phyloP scores from a whole-genome alignment of 2,329 filamentous ascomycete species.

The Ophiocordyceps polyrhachis-furcata region DNA sequence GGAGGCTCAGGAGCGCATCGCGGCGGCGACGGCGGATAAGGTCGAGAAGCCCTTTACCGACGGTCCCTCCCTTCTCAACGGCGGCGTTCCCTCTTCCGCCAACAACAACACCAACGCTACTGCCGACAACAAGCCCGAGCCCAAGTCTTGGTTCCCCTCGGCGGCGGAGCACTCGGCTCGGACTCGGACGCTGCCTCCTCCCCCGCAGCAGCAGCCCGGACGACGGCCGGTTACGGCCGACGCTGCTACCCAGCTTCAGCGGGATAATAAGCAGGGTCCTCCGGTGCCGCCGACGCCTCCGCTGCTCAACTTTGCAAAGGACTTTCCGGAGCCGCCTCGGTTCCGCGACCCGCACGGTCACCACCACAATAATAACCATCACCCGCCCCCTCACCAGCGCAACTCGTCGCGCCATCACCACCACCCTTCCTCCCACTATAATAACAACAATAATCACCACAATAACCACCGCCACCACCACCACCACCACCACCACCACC shows the following conservation, averaged over 20 bases:
- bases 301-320: slow-evolving; percentile 44
- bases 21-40: slow-evolving; percentile 5
- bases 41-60: slow-evolving; percentile 28
- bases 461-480: too few species aligned
- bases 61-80: slow-evolving; percentile 38
- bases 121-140: slow-evolving; percentile 5
- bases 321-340: slow-evolving; percentile 44
- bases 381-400: neutral
- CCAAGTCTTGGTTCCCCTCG: slow-evolving; percentile 18
- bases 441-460: too few species aligned
- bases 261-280: slow-evolving; percentile 5
- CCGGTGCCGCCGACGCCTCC: slow-evolving; percentile 34
- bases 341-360: slow-evolving; percentile 31
- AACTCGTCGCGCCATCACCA: neutral
- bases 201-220: slow-evolving; percentile 4
- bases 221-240: slow-evolving; percentile 11
- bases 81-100: slow-evolving; percentile 4
- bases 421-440: neutral
- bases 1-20: slow-evolving; percentile 15
- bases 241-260: slow-evolving; percentile 4
- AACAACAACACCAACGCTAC: slow-evolving; percentile 4
- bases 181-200: slow-evolving; percentile 6
- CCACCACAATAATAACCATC: slow-evolving; percentile 8
- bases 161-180: slow-evolving; percentile 18
- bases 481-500: neutral